These are phyloP conservation scores for Pneumocystis jirovecii DNA, from an alignment of 1,139 yeast species.

Conservation along the genomic window DNA sequence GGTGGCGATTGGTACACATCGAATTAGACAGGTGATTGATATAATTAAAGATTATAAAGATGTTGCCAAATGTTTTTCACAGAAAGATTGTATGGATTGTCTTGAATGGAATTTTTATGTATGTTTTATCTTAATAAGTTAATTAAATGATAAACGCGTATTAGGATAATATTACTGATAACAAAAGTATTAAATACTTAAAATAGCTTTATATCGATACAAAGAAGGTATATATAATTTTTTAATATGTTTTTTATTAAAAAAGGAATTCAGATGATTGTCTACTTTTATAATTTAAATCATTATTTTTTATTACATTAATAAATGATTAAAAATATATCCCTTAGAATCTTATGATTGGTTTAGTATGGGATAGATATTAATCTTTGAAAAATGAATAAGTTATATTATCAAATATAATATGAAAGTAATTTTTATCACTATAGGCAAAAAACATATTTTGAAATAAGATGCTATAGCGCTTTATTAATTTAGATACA, in stretches of 20 bases:
- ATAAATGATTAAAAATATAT: too few relatives aligned
- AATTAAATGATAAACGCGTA: not conserved
- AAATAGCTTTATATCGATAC: not conserved
- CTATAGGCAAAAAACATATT: too few relatives aligned
- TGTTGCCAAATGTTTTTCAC: slow-evolving; percentile 63
- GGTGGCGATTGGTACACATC: slow-evolving; percentile 72
- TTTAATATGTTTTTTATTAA: not conserved
- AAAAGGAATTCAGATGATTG: not conserved
- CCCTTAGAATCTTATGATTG: too few relatives aligned
- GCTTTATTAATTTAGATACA: too few relatives aligned
- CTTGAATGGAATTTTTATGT: slow-evolving; percentile 75
- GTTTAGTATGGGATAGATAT: too few relatives aligned
- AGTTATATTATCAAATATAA: too few relatives aligned
- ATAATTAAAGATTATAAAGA: slow-evolving; percentile 56
- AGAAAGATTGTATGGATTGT: slow-evolving; percentile 74
- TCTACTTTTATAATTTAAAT: not conserved
- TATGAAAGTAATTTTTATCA: too few relatives aligned
- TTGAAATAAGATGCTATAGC: too few relatives aligned
- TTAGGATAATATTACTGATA: not conserved
- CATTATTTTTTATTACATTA: not conserved
- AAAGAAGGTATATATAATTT: not conserved
- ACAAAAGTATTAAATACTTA: not conserved
- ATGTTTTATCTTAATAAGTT: not conserved
- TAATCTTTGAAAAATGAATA: not conserved
- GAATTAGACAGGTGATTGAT: slow-evolving; percentile 80